phyloP scores from a whole-genome alignment of 441 rosid species.

The Kokia cookei region DNA sequence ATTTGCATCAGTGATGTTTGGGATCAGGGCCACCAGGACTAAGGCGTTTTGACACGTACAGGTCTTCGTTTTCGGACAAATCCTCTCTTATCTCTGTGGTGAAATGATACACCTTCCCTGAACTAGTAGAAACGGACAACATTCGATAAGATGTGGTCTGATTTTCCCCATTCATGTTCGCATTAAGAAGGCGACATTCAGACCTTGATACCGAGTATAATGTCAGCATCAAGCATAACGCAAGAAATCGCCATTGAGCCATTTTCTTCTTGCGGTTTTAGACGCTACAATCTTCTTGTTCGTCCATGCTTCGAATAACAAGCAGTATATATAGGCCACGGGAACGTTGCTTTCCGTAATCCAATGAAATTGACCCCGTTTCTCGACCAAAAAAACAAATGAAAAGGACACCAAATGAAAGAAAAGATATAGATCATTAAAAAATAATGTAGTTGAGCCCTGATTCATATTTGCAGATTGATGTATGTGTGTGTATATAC shows the following conservation, averaged over 20 bases:
- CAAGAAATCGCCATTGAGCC: constrained; percentile 11
- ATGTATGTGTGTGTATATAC: not conserved
- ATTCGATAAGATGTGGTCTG: constrained; percentile 6
- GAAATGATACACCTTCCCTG: constrained; percentile 3
- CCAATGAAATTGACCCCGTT: not conserved
- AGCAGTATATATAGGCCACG: not conserved
- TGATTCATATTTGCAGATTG: not conserved
- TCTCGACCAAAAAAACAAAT: not conserved
- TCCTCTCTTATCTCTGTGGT: not conserved
- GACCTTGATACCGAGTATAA: constrained; percentile 3
- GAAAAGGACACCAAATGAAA: not conserved
- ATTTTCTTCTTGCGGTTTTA: constrained; percentile 11
- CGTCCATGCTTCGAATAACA: not conserved
- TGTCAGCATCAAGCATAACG: constrained; percentile 1
- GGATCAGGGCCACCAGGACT: constrained; percentile 26
- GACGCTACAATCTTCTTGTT: not conserved
- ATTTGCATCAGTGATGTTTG: constrained; percentile 10
- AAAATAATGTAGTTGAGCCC: not conserved
- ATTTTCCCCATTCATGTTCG: not conserved
- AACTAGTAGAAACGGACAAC: constrained; percentile 4
- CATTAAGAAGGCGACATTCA: constrained; percentile 16
- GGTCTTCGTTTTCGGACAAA: not conserved
- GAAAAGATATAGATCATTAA: not conserved
- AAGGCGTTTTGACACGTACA: not conserved
- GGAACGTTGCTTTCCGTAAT: not conserved